A percentile compares a stretch with the other conserved stretches of the same genome.
phyloP scores from a whole-genome alignment of 2,329 filamentous ascomycete species.

The Oidium heveae region DNA sequence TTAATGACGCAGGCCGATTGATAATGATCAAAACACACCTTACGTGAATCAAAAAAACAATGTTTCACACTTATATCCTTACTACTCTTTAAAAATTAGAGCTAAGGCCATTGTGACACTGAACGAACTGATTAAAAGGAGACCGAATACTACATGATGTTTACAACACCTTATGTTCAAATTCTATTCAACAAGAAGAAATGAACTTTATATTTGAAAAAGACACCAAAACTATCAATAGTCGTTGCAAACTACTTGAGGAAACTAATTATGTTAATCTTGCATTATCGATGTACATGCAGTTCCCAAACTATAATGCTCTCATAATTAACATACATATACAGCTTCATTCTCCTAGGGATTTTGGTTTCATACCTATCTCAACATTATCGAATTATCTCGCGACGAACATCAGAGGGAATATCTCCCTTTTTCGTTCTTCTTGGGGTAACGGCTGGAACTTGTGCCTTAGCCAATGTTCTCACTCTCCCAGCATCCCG shows the following conservation, averaged over 20 bases:
- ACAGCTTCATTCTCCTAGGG: slow-evolving; percentile 48
- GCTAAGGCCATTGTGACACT: too few species aligned
- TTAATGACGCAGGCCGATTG: too few species aligned
- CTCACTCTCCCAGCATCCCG: slow-evolving; percentile 64
- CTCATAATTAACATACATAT: not conserved
- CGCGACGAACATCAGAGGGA: slow-evolving; percentile 65
- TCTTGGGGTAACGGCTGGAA: slow-evolving; percentile 75
- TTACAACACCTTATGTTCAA: too few species aligned
- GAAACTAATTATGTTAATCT: slow-evolving; percentile 26
- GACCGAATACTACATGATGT: too few species aligned
- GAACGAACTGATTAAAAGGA: too few species aligned
- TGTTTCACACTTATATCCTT: too few species aligned
- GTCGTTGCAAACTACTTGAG: slow-evolving; percentile 22
- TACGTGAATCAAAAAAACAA: too few species aligned
- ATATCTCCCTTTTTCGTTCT: slow-evolving; percentile 91
- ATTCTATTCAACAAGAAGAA: too few species aligned
- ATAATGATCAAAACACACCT: too few species aligned
- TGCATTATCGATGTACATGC: slow-evolving; percentile 24
- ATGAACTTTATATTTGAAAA: too few species aligned
- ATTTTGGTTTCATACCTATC: slow-evolving; percentile 85
- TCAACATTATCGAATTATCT: slow-evolving; percentile 79
- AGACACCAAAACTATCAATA: too few species aligned
- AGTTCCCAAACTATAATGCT: not conserved
- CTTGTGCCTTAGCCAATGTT: slow-evolving; percentile 78
- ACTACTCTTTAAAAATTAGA: too few species aligned